Evolutionary conservation across 75 land plant species (phyloP).

Genomic region (Ceratopteris richardii): DNA sequence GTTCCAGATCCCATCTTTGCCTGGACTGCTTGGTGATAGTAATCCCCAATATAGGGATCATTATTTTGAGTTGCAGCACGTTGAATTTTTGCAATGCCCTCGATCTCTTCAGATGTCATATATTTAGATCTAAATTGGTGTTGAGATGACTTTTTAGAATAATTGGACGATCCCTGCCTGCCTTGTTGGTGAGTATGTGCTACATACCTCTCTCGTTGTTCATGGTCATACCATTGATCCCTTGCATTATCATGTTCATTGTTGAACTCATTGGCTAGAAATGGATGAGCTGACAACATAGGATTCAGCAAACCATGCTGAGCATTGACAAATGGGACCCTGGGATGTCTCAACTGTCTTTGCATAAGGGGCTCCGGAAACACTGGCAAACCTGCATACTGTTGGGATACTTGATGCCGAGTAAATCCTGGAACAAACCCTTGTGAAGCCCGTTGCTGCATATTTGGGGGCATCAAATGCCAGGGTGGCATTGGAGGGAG

Average conservation of each 20-base stretch:
- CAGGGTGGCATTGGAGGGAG: conserved; percentile 29
- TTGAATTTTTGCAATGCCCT: conserved; percentile 72
- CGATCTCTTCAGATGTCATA: conserved; percentile 81
- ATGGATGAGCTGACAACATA: conserved; percentile 26
- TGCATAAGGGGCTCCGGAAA: conserved; percentile 36
- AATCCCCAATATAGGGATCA: conserved; percentile 89
- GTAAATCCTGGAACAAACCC: conserved; percentile 23
- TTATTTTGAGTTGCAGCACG: conserved; percentile 82
- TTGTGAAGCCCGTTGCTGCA: conserved; percentile 19
- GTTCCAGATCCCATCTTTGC: conserved; percentile 49
- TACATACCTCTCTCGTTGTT: conserved; percentile 29
- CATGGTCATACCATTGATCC: conserved; percentile 44
- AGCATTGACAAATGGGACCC: conserved; percentile 30
- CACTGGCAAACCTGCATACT: conserved; percentile 45
- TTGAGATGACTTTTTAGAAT: conserved; percentile 33
- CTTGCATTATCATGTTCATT: conserved; percentile 34
- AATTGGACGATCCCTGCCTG: conserved; percentile 28
- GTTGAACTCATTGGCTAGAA: conserved; percentile 29
- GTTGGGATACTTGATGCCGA: conserved; percentile 52
- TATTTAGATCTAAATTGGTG: conserved; percentile 64
- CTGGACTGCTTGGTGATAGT: conserved; percentile 85
- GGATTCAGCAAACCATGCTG: conserved; percentile 25
- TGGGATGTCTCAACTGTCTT: conserved; percentile 44
- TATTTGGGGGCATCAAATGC: conserved; percentile 46
- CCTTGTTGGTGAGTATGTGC: conserved; percentile 34